phyloP scores from a whole-genome alignment of 2,329 filamentous ascomycete species.

The Drechslera avenae region DNA sequence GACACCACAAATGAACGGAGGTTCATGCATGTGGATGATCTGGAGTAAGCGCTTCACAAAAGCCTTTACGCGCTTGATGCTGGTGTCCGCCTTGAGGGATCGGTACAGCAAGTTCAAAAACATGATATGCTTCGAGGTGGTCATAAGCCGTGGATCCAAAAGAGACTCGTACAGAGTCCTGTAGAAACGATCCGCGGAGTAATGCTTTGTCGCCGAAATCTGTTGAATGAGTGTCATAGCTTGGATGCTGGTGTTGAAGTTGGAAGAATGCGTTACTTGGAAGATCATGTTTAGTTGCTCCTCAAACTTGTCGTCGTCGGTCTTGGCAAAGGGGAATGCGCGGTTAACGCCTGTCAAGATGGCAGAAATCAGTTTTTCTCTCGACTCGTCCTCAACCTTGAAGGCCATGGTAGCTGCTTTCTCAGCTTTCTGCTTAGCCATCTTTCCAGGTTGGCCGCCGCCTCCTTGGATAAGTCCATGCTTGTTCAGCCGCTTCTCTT shows the following conservation, averaged over 20 bases:
- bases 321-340: conserved; percentile 88
- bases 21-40: conserved; percentile 83
- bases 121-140: conserved; percentile 91
- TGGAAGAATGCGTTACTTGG: conserved; percentile 93
- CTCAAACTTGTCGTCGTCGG: conserved; percentile 80
- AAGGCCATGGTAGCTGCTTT: conserved; percentile 52
- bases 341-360: conserved; percentile 94
- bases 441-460: conserved; percentile 59
- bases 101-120: conserved; percentile 92
- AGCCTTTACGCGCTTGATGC: conserved; percentile 88
- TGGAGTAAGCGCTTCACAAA: conserved; percentile 95
- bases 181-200: conserved; percentile 90
- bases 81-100: conserved; percentile 86
- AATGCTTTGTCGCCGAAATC: conserved; percentile 77
- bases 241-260: conserved; percentile 98
- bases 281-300: conserved; percentile 93
- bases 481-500: conserved; percentile 52
- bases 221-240: conserved; percentile 95
- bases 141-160: conserved; percentile 83
- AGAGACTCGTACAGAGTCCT: conserved; percentile 93
- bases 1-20: conserved; percentile 90
- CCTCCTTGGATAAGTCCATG: conserved; percentile 60
- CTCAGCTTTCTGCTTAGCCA: conserved; percentile 54
- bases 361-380: conserved; percentile 90
- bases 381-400: conserved; percentile 65